Evolutionary conservation across 371 early-diverging fungal species (phyloP), one percentile per base, ranked within the genome.

Genomic region (Dichotomocladium elegans): DNA sequence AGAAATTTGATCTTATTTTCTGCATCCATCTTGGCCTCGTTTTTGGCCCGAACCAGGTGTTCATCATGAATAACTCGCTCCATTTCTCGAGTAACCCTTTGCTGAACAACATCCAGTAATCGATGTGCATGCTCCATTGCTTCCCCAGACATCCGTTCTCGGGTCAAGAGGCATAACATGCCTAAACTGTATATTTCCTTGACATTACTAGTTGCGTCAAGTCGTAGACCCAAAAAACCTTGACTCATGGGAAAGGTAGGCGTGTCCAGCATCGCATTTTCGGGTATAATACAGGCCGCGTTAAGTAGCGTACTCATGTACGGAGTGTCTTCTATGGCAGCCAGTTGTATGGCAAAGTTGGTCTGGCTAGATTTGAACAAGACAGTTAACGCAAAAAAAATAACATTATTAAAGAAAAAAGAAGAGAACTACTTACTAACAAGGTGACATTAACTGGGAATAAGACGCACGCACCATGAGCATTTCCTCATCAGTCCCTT

Each of bases 1-100:
- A 82, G 58, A 48, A 82, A 82, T 47, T 80, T 82, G 27, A 79
- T 70, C 54, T 82, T 82, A 43, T 75, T 82, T 47, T 82, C 80
- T 25, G 82, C 82, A 24, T 77, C 80, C 41, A 72, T 55, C 29
- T 71, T 61, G 22, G 82, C 82, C 19, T 68, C 64, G 47, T 82
- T 73, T 33, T 76, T 68, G 2, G 79, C 77, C 40, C 57, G 66
- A 14, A 74, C 62, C 12, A 82, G 53, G 12, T 69, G 70, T 31
- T 79, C 76, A 24, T 68, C 69, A 22, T 66, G 53, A 15, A 63
- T 51, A 22, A 77, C 27, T 14, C 75, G 72, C 41, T 69, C 72
- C 41, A 82, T 43, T 56, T 82, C 82, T 26, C 70, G 67, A 3
- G 72, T 60, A 14, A 68, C 65, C 28, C 81, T 70, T 19, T 50